Base-by-base conservation (phyloP, 2,329 filamentous ascomycete genomes). In the Epicoccum nigrum region DNA sequence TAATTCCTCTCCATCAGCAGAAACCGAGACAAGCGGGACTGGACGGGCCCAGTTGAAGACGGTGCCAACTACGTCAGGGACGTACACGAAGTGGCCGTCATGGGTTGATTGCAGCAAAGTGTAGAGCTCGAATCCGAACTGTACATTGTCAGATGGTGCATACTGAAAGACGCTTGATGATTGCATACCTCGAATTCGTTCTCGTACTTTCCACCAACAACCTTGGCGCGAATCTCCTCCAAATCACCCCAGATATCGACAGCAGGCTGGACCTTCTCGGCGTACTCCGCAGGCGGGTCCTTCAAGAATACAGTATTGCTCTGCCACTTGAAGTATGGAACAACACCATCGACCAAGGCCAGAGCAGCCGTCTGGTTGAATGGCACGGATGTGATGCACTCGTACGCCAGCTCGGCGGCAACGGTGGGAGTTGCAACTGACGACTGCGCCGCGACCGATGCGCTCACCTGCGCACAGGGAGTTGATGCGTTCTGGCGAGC, bases 31-130 rank as follows among this genome's bases (percentile, higher is more conserved):
- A 1, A 88, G 61, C 42, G 76, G 73, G 60, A 80, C 65, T 20
- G 74, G 71, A 7, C 81, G 75, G 6, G 75, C 77, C 31, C 63
- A 86, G 54, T 65, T 76, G 70, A 86, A 84, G 0, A 81, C 64
- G 0, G 64, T 76, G 33, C 76, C 78, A 12, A 85, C 75, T 4
- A 79, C 73, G 56, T 84, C 81, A 2, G 82, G 81, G 12, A 78
- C 71, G 62, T 80, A 85, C 2, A 76, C 72, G 42, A 87, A 85
- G 62, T 90, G 87, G 1, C 85, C 84, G 63, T 90, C 86, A 58
- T 88, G 84, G 3, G 83, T 81, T 1, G 75, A 75, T 19, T 77
- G 76, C 28, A 85, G 75, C 7, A 83, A 69, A 2, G 44, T 39
- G 47, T 71, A 72, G 4, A 73, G 60, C 12, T 62, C 64, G 39